These are phyloP conservation scores for Sclerotinia sclerotiorum DNA, from an alignment of 2,329 filamentous ascomycete genomes.

Conservation along the genomic window DNA sequence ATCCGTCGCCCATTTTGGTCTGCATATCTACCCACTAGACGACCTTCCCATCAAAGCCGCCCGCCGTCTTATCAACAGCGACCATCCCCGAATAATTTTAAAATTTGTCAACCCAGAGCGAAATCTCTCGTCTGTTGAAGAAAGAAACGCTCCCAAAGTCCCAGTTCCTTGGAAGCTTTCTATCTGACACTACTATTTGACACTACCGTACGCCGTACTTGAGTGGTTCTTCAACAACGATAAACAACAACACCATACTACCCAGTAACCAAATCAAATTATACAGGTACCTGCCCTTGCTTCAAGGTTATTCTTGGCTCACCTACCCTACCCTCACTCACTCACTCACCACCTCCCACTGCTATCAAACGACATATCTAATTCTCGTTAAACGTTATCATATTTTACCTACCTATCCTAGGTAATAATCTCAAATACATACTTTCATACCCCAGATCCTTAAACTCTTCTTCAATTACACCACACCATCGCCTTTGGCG, in stretches of 20 bases:
- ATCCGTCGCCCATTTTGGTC: not conserved
- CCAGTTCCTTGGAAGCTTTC: not conserved
- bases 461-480: not conserved
- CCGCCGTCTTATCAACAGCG: slow-evolving; percentile 11
- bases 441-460: not conserved
- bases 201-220: too few species aligned
- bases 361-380: not conserved
- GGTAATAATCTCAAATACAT: not conserved
- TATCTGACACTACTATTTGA: not conserved
- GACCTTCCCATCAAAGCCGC: not conserved
- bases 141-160: not conserved
- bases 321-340: too few species aligned
- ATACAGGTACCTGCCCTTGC: not conserved
- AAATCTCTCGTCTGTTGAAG: not conserved
- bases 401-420: not conserved
- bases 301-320: too few species aligned
- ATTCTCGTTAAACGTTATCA: not conserved
- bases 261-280: too few species aligned
- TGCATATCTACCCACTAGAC: not conserved
- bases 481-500: not conserved
- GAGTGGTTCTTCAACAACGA: too few species aligned
- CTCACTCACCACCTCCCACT: not conserved
- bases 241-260: too few species aligned
- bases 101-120: not conserved
- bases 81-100: not conserved